Conservation (phyloP, 441 rosid species). For the Syzygium malaccense region DNA sequence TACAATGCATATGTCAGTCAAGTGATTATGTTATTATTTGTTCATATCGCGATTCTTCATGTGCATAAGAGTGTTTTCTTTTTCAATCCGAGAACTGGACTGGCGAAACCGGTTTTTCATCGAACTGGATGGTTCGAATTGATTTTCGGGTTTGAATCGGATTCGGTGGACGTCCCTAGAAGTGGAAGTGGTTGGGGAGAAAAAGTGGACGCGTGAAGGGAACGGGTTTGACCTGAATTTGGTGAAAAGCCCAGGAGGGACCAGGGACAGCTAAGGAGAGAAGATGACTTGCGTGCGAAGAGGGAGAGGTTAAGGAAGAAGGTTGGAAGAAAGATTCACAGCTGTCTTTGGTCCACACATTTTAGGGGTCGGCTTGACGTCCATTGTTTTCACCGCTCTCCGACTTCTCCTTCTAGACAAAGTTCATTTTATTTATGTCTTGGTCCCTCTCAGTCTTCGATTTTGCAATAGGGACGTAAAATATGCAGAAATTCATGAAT, state of each 20-base stretch:
- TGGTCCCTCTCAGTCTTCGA: not conserved
- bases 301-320: not conserved
- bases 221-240: not conserved
- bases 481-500: not conserved
- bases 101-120: fast-evolving
- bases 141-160: not conserved
- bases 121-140: not conserved
- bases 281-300: not conserved
- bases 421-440: not conserved
- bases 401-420: not conserved
- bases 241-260: not conserved
- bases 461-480: not conserved
- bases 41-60: not conserved
- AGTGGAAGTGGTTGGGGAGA: not conserved
- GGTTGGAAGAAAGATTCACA: not conserved
- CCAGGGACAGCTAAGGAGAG: not conserved
- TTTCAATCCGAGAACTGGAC: not conserved
- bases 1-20: not conserved
- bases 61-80: not conserved
- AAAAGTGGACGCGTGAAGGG: not conserved
- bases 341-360: not conserved
- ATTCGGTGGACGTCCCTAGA: not conserved
- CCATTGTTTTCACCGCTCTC: not conserved
- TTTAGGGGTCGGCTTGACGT: not conserved
- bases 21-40: fast-evolving